These are phyloP conservation scores for Amborella trichopoda DNA, from an alignment of 164 flowering plant genomes.

Conservation along the genomic window DNA sequence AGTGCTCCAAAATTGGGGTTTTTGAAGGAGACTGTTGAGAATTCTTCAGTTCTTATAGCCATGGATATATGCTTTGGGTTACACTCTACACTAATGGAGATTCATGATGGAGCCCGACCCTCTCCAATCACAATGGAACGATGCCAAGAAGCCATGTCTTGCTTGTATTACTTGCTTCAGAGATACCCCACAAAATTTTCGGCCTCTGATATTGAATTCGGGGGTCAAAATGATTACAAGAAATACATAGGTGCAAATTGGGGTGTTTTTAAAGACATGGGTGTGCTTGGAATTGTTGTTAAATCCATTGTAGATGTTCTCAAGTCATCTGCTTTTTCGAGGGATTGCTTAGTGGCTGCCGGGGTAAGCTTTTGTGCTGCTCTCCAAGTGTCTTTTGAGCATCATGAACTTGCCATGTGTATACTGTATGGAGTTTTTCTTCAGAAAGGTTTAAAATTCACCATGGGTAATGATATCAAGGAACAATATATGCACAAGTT, in stretches of 20 bases:
- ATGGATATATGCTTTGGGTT: slow-evolving; percentile 51
- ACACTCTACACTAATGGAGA: slow-evolving; percentile 42
- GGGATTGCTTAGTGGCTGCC: slow-evolving; percentile 93
- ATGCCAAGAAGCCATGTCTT: slow-evolving; percentile 90
- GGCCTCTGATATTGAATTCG: slow-evolving; percentile 4
- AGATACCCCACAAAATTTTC: slow-evolving; percentile 56
- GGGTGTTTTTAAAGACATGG: too few relatives aligned
- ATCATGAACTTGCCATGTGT: slow-evolving; percentile 49
- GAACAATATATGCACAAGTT: too few relatives aligned
- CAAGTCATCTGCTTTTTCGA: slow-evolving; percentile 60
- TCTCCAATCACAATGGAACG: slow-evolving; percentile 92
- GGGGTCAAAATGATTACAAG: slow-evolving; percentile 9
- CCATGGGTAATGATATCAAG: too few relatives aligned
- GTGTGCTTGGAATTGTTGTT: slow-evolving; percentile 32
- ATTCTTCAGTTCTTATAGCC: slow-evolving; percentile 49
- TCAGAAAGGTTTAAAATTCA: too few relatives aligned
- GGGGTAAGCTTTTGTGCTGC: slow-evolving; percentile 91
- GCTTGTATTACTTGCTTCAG: slow-evolving; percentile 89
- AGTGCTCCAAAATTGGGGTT: slow-evolving; percentile 73
- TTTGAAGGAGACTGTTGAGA: slow-evolving; percentile 55
- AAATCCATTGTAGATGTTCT: slow-evolving; percentile 37
- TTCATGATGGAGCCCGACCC: slow-evolving; percentile 44
- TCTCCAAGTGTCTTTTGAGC: slow-evolving; percentile 55
- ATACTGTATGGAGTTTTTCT: slow-evolving; percentile 41
- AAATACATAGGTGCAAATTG: too few relatives aligned